Evolutionary conservation across 2,329 filamentous ascomycete species (phyloP).

Genomic region (Aspergillus amoenus): DNA sequence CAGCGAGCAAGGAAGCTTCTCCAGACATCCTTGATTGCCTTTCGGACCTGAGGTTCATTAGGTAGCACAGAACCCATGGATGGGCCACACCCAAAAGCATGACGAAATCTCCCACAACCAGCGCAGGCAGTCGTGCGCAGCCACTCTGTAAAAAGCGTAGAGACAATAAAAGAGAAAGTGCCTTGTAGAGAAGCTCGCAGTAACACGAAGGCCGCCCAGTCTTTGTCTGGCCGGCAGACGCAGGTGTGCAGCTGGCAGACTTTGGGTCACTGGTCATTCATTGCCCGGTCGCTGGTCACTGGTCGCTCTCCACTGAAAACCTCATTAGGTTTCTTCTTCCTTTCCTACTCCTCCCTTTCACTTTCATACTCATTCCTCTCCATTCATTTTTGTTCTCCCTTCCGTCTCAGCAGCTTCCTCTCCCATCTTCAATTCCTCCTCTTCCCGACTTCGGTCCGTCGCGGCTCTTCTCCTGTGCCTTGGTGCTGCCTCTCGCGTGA

Average conservation of each 20-base stretch:
- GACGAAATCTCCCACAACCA: constrained; percentile 16
- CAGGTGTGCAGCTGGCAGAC: too few relatives aligned
- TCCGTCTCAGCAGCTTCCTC: constrained; percentile 16
- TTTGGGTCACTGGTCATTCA: constrained; percentile 3
- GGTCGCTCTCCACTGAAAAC: constrained; percentile 12
- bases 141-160: background rate
- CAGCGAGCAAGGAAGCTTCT: background rate
- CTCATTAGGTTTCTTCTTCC: constrained; percentile 10
- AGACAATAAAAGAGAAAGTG: background rate
- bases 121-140: background rate
- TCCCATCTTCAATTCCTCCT: constrained; percentile 19
- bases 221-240: background rate
- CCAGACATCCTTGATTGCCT: background rate
- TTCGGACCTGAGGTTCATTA: background rate
- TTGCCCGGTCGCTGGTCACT: background rate
- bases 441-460: constrained; percentile 16
- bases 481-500: constrained; percentile 39
- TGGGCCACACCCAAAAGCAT: constrained; percentile 11
- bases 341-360: constrained; percentile 11
- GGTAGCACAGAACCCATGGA: background rate
- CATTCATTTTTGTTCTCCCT: constrained; percentile 15
- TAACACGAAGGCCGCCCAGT: background rate
- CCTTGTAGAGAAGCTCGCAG: background rate
- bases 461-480: constrained; percentile 33
- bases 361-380: constrained; percentile 16